Evolutionary conservation across 2,329 filamentous ascomycete genomes (phyloP).

Genomic region (Aureobasidium sp.): DNA sequence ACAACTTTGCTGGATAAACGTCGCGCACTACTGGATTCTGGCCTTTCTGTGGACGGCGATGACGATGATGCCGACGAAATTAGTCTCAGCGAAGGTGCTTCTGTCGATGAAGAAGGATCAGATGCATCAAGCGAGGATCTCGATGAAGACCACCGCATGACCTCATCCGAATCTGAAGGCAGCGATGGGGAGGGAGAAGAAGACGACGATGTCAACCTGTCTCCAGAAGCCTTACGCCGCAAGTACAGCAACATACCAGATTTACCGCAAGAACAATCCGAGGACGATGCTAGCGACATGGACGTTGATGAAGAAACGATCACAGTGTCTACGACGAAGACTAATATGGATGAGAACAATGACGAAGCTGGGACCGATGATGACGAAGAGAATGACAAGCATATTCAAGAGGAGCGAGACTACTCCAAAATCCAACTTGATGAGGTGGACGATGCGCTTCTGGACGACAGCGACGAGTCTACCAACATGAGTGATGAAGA

Average conservation of each 20-base stretch:
- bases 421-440: slow-evolving; percentile 31
- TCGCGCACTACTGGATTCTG: slow-evolving; percentile 25
- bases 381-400: slow-evolving; percentile 2
- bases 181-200: slow-evolving; percentile 47
- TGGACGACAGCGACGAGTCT: slow-evolving; percentile 36
- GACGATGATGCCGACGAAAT: slow-evolving; percentile 35
- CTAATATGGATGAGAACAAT: not conserved
- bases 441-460: slow-evolving; percentile 34
- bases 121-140: slow-evolving; percentile 36
- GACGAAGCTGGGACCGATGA: not conserved
- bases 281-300: slow-evolving; percentile 27
- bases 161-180: slow-evolving; percentile 59
- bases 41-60: slow-evolving; percentile 17
- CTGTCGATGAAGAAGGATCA: slow-evolving; percentile 21
- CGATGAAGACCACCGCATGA: slow-evolving; percentile 44
- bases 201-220: slow-evolving; percentile 56
- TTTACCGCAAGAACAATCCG: slow-evolving; percentile 23
- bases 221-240: slow-evolving; percentile 59
- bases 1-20: slow-evolving; percentile 61
- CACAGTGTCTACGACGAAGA: not conserved
- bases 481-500: slow-evolving; percentile 34
- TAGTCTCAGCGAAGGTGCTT: slow-evolving; percentile 39
- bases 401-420: slow-evolving; percentile 1
- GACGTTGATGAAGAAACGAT: slow-evolving; percentile 22
- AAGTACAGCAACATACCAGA: slow-evolving; percentile 62